Evolutionary conservation across 306 rosid genomes (phyloP), one percentile per base, ranked within the genome.

Genomic region (Corylus heterophylla): DNA sequence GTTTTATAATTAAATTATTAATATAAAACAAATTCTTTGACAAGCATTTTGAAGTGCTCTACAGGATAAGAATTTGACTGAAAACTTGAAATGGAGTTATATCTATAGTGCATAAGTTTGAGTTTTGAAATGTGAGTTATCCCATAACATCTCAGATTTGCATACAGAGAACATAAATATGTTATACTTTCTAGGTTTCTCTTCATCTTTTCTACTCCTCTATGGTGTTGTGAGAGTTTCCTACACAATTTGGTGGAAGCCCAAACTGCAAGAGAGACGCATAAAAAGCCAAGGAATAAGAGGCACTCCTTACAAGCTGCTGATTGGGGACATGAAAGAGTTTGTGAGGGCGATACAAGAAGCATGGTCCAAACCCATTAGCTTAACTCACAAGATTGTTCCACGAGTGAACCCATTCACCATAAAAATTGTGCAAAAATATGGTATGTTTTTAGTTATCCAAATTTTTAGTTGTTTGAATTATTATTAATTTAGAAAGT

Each of bases 321-420:
- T 83, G 64, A 45, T 85, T 29, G 87, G 89, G 54, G 90, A 89
- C 86, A 76, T 76, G 85, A 85, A 85, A 51, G 87, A 83, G 78
- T 79, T 56, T 75, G 74, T 85, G 79, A 81, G 69, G 76, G 75
- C 77, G 12, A 77, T 85, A 58, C 77, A 71, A 45, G 86, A 89
- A 80, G 89, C 90, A 8, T 89, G 86, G 90, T 76, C 89, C 29
- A 83, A 79, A 63, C 89, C 92, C 45, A 82, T 89, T 14, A 54
- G 20, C 52, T 83, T 87, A 29, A 71, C 54, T 58, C 90, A 89
- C 58, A 78, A 74, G 71, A 87, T 89, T 58, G 79, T 64, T 48
- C 69, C 81, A 25, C 86, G 88, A 10, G 89, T 87, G 4, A 90
- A 89, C 16, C 89, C 90, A 0, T 87, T 89, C 77, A 83, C 90